These are phyloP conservation scores for Wickerhamomyces sp. DNA, from an alignment of 1,139 yeast species.

Conservation along the genomic window DNA sequence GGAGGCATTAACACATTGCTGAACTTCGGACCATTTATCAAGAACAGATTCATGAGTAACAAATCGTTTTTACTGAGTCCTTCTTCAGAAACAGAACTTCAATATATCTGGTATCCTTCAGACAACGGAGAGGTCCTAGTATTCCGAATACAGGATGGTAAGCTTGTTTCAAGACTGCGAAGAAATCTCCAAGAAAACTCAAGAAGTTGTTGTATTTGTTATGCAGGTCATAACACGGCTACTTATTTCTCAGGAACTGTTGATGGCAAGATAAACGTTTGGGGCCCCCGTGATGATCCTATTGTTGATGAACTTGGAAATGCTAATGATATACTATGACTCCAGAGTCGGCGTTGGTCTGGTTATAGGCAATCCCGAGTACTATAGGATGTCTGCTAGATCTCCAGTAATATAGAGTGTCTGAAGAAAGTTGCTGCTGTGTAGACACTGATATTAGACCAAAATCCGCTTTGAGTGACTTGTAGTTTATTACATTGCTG, in stretches of 20 bases:
- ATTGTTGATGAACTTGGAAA: slow-evolving; percentile 3
- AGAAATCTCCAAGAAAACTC: slow-evolving; percentile 16
- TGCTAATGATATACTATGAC: background rate
- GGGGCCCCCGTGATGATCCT: slow-evolving; percentile 38
- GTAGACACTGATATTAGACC: too few species aligned
- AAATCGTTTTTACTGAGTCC: slow-evolving; percentile 28
- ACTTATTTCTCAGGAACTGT: slow-evolving; percentile 49
- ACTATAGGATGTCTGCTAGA: too few species aligned
- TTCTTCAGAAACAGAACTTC: slow-evolving; percentile 42
- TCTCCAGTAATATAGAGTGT: too few species aligned
- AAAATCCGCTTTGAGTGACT: too few species aligned
- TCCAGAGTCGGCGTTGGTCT: too few species aligned
- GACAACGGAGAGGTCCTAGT: slow-evolving; percentile 77
- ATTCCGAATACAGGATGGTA: slow-evolving; percentile 60
- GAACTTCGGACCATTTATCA: slow-evolving; percentile 74
- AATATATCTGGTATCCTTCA: slow-evolving; percentile 63
- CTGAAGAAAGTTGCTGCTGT: too few species aligned
- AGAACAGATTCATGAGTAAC: slow-evolving; percentile 45
- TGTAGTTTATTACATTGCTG: too few species aligned
- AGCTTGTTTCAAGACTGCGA: slow-evolving; percentile 25
- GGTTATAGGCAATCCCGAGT: too few species aligned
- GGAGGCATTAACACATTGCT: slow-evolving; percentile 55
- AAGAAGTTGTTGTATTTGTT: slow-evolving; percentile 46
- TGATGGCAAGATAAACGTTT: slow-evolving; percentile 51
- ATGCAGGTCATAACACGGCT: slow-evolving; percentile 40